Evolutionary conservation across 805 yeast species (phyloP), one percentile per base, ranked within the genome.

Genomic region (Saccharomycopsis sp.): DNA sequence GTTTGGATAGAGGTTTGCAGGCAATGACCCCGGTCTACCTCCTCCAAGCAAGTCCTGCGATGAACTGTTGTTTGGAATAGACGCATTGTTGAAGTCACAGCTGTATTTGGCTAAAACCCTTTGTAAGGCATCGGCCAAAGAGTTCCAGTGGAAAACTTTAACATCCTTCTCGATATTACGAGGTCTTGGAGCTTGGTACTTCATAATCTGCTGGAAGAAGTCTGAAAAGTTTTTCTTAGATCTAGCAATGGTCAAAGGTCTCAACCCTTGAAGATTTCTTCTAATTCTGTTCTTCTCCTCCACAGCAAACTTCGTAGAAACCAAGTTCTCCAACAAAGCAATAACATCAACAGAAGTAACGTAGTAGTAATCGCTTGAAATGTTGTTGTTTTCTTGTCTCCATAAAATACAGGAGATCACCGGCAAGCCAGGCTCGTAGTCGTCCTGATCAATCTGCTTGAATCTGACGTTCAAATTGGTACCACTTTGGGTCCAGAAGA

Each of bases 271-370:
- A 55, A 85, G 72, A 63, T 85, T 85, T 57, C 90, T 74, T 57
- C 90, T 73, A 29, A 85, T 83, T 56, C 90, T 73, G 69, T 85
- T 85, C 69, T 85, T 85, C 68, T 85, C 90, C 65, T 85, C 87
- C 20, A 84, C 82, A 3, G 80, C 74, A 67, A 85, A 85, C 62
- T 78, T 79, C 56, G 80, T 65, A 50, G 67, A 77, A 23, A 84
- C 82, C 51, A 85, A 72, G 58, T 76, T 75, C 65, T 85, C 89
- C 41, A 85, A 69, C 3, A 85, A 68, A 20, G 75, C 67, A 17
- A 85, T 81, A 49, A 85, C 74, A 67, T 85, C 90, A 19, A 85
- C 89, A 1, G 86, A 80, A 0, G 90, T 85, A 34, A 84, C 83
- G 57, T 75, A 82, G 66, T 73, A 77, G 60, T 75, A 70, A n/a